Base-by-base conservation (phyloP, 768 basidiomycete genomes). In the Coprinellus aureogranulatus region DNA sequence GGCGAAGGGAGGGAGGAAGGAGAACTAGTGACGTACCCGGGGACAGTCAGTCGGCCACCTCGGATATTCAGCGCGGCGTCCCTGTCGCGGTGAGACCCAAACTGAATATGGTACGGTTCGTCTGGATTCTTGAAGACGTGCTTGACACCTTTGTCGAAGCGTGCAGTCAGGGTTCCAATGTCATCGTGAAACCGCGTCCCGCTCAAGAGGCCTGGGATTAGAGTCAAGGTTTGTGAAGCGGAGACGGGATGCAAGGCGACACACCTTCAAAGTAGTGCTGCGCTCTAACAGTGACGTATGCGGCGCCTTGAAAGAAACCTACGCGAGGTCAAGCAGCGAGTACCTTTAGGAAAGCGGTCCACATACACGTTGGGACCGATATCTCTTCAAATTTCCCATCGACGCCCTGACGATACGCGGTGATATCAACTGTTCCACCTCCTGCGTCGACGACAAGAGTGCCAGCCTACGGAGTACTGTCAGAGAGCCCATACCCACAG, bases 131-230 rank as follows among this genome's bases (percentile, higher is more conserved):
- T 66, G 61, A 81, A 81, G 18, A 68, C 65, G 2, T 71, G 67
- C 55, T 80, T 81, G 3, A 77, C 72, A 4, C 69, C 68, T 54
- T 71, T 72, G 61, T 81, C 80, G 51, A 82, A 82, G 31, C 65
- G 64, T 12, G 63, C 59, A 3, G 66, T 65, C 53, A 81, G 77
- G 18, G 72, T 59, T 25, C 61, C 56, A n/a, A 79, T 60, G 45
- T 79, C 75, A 18, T 60, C 58, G 2, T 44, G 23, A 27, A 53
- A 64, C 4, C 25, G 20, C 6, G 63, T 49, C 1, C 44, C 61
- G 1, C 16, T 20, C 48, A 64, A 45, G 22, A 46, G 12, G n/a
- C 55, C 64, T 63, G 49, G 9, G 11, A 9, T 41, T 10, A 27
- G 20, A n/a, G 18, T 37, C 3, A 18, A 48, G 3, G 23, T 30